phyloP scores from a whole-genome alignment of 106 monocot genomes.

The Phalaenopsis aphrodite region DNA sequence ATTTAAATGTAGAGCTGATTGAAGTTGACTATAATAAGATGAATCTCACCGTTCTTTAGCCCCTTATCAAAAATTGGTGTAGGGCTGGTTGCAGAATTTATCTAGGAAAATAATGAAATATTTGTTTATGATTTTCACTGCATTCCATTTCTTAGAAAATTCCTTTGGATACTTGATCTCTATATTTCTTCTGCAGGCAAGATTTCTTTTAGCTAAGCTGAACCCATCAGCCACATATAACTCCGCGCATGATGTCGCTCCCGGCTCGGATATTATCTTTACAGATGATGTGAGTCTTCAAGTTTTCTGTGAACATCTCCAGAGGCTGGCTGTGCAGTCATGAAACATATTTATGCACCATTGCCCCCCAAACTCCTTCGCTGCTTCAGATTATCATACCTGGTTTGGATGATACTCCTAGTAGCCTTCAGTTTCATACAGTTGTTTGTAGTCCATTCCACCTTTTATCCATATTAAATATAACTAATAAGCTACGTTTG shows the following conservation, averaged over 20 bases:
- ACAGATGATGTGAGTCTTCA: conserved; percentile 99
- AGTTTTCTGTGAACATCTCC: conserved; percentile 96
- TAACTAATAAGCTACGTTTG: not conserved
- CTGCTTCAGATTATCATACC: not conserved
- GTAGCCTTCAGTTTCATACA: not conserved
- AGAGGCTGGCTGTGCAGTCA: conserved; percentile 87
- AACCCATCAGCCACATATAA: conserved; percentile 98
- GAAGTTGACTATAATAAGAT: too few relatives aligned
- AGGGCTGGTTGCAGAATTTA: not conserved
- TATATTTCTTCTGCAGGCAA: conserved; percentile 52
- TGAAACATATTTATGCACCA: conserved; percentile 18
- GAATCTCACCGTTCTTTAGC: too few relatives aligned
- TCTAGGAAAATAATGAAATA: not conserved
- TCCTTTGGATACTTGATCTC: not conserved
- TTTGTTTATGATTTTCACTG: not conserved
- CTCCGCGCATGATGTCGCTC: conserved; percentile 64
- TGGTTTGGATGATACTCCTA: too few relatives aligned
- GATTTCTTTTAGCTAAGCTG: conserved; percentile 90
- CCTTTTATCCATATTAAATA: not conserved
- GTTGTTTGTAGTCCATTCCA: not conserved
- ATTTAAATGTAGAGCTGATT: too few relatives aligned
- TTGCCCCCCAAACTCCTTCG: not conserved
- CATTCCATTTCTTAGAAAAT: not conserved
- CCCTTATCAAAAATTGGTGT: too few relatives aligned
- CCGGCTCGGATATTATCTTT: conserved; percentile 92